Conservation (phyloP, 768 basidiomycete species). For the Amanita fuliginea region DNA sequence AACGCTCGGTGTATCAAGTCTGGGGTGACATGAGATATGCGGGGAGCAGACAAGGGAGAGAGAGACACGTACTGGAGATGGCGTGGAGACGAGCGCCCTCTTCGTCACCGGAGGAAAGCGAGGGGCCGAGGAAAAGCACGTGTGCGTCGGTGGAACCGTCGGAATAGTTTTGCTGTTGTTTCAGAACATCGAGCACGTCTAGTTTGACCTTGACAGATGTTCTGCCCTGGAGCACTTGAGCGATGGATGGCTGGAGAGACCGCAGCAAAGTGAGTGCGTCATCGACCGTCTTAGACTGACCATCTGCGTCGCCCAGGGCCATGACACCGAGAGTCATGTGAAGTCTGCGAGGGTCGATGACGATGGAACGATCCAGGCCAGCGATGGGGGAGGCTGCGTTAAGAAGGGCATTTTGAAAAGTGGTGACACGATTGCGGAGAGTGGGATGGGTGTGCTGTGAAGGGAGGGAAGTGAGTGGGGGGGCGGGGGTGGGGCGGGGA, state of each 20-base stretch:
- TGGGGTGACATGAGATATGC: slow-evolving; percentile 10
- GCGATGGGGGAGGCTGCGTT: slow-evolving; percentile 20
- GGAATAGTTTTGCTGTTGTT: slow-evolving; percentile 15
- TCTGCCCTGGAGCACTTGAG: slow-evolving; percentile 22
- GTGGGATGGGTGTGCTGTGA: slow-evolving; percentile 20
- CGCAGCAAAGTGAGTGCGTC: slow-evolving; percentile 32
- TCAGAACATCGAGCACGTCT: slow-evolving; percentile 36
- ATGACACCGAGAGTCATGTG: slow-evolving; percentile 73
- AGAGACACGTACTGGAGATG: slow-evolving; percentile 19
- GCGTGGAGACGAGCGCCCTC: slow-evolving; percentile 14
- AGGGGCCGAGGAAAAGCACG: slow-evolving; percentile 47
- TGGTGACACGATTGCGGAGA: slow-evolving; percentile 23
- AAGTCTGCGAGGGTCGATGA: slow-evolving; percentile 46
- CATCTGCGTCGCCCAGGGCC: slow-evolving; percentile 29
- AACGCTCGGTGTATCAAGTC: slow-evolving; percentile 33
- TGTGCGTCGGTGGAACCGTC: slow-evolving; percentile 24
- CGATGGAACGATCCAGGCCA: slow-evolving; percentile 52
- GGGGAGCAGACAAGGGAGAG: not conserved
- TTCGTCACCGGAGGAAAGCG: slow-evolving; percentile 16
- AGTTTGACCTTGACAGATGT: slow-evolving; percentile 25
- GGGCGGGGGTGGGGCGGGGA: too few species aligned
- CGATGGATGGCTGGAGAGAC: slow-evolving; percentile 30
- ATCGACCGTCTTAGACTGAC: slow-evolving; percentile 18
- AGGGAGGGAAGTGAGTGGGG: too few species aligned
- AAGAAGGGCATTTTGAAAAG: slow-evolving; percentile 34